These are phyloP conservation scores for Begonia peltatifolia DNA, from an alignment of 306 rosid genomes.

Conservation along the genomic window DNA sequence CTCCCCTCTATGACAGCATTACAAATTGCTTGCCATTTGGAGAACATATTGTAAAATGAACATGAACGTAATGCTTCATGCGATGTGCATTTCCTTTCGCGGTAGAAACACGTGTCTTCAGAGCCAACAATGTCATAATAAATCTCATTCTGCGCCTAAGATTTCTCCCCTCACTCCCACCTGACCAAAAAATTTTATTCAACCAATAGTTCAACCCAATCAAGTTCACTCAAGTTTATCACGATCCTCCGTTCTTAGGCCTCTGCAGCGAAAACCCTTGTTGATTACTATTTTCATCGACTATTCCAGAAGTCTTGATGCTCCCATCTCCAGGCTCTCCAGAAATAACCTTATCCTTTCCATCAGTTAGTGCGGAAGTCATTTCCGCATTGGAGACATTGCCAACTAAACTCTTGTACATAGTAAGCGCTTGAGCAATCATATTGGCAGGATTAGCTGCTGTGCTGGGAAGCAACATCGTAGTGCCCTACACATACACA, in stretches of 20 bases:
- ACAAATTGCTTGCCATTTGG: too few relatives aligned
- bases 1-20: too few relatives aligned
- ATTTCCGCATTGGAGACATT: constrained; percentile 27
- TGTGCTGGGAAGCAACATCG: constrained; percentile 87
- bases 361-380: constrained; percentile 11
- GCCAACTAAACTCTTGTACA: constrained; percentile 68
- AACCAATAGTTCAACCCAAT: background rate
- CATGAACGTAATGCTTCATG: too few relatives aligned
- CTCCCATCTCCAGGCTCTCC: constrained; percentile 16
- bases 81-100: too few relatives aligned
- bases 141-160: too few relatives aligned
- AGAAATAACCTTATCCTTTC: constrained; percentile 17
- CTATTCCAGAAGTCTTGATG: constrained; percentile 7
- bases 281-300: constrained; percentile 7
- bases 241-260: constrained; percentile 25
- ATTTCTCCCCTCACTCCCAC: too few relatives aligned
- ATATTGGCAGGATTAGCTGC: constrained; percentile 75
- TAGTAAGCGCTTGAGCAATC: constrained; percentile 91
- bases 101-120: too few relatives aligned
- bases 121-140: too few relatives aligned
- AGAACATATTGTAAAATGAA: too few relatives aligned
- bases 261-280: constrained; percentile 59
- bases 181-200: background rate
- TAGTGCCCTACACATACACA: constrained; percentile 51
- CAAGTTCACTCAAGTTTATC: constrained; percentile 6